Base-by-base conservation (phyloP, 2,329 filamentous ascomycete species). In the Mariannaea elegans region DNA sequence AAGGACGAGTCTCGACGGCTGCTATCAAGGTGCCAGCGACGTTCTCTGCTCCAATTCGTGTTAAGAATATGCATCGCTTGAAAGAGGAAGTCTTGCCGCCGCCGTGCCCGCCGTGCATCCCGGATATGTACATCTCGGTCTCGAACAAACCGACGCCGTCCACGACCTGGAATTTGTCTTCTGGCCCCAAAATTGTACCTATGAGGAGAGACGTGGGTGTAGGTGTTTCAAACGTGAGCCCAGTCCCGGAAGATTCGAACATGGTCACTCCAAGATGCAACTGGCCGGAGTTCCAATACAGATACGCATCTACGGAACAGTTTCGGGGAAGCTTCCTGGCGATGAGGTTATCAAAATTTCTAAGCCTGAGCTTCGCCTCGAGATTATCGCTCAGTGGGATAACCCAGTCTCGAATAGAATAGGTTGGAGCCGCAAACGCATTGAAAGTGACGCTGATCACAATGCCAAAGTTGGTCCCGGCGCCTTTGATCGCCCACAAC, bases 61-160 rank as follows among this genome's bases (percentile, higher is more conserved):
- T 83, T 7, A 90, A 71, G 65, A 90, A 89, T 27, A 89, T 39
- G 69, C 87, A 89, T 65, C 87, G 80, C 75, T 89, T 89, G 77
- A 90, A 89, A 0, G 86, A 80, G 9, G 83, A 88, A 0, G 85
- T 89, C 75, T 87, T 89, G 65, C 82, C 80, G 19, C 81, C 75
- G 16, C 77, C 78, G 50, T 89, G 85, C 0, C 85, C 85, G 21
- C 83, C 82, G 49, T 89, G 84, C 82, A 90, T 85, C 12, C 61
- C 66, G 2, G 82, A 82, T 72, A 90, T 79, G 73, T 88, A 87
- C 81, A 88, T 84, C 50, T 89, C 86, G 0, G 78, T 75, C 0
- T 87, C 81, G 60, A 89, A 89, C 59, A 88, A 58, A 36, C 74
- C 80, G 9, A 86, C 64, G 36, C 77, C 64, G 59, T 89, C 78